Base-by-base conservation (phyloP, 2,329 filamentous ascomycete species). In the Microcyclosporella mali region DNA sequence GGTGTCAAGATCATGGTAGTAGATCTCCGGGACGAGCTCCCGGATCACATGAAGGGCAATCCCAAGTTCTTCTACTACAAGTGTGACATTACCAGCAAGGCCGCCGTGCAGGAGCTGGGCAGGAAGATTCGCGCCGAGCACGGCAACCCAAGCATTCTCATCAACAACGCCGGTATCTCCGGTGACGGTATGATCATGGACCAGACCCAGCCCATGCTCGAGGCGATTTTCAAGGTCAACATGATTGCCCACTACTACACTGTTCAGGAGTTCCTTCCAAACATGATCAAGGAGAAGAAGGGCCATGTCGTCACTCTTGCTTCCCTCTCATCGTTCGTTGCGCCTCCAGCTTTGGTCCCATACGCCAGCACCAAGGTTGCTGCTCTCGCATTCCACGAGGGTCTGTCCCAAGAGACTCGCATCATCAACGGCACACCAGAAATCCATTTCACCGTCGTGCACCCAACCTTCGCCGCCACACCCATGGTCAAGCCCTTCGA, bases 241-340 rank as follows among this genome's bases (percentile, higher is more conserved):
- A 63, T 70, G 7, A 62, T 77, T 35, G 64, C 68, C 15, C 72
- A 76, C 53, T 77, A 70, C 58, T 66, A 68, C 44, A 71, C 67
- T 43, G 67, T 73, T 8, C 66, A 70, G 39, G 72, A 73, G 48
- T 76, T 77, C 58, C 51, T 77, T 25, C 74, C 74, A 0, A 60
- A 63, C 37, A 77, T 77, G 73, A 54, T 75, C 16, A 53, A 56
- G 33, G 59, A 62, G 14, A 70, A 75, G 50, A 74, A 75, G 50
- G 77, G 77, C 2, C 76, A 79, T 47, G 64, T 80, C 21, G 66
- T 81, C 9, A 77, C 74, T 0, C 66, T 80, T 11, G 75, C 77
- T 2, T 75, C 70, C 45, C 65, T 72, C 54, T 73, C 73, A 8
- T 72, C 70, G 28, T 78, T 73, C 52, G 44, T 74, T 8, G 49